These are phyloP conservation scores for Candida verbasci DNA, from an alignment of 805 yeast genomes.

Conservation along the genomic window DNA sequence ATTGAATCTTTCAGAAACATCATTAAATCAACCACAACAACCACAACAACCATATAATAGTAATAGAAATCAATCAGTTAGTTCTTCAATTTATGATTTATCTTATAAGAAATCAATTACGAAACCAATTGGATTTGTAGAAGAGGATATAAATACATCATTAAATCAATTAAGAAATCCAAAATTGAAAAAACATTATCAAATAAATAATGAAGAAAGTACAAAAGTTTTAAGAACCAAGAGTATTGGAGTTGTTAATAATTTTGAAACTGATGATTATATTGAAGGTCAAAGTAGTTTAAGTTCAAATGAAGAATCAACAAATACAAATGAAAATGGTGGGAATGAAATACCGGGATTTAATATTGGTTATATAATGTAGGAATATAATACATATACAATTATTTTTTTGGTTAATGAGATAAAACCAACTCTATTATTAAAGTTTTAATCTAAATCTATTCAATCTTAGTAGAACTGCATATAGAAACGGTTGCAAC, in stretches of 20 bases:
- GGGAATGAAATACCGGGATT: constrained; percentile 11
- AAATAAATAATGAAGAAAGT: constrained; percentile 8
- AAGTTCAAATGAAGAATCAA: background rate
- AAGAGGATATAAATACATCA: constrained; percentile 15
- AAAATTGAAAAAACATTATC: constrained; percentile 24
- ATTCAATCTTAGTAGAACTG: too few species aligned
- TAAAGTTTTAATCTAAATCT: too few species aligned
- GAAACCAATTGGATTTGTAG: constrained; percentile 21
- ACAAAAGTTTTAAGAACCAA: constrained; percentile 9
- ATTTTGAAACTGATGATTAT: background rate
- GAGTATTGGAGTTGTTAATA: constrained; percentile 14
- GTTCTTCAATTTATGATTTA: constrained; percentile 19
- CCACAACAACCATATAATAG: constrained; percentile 5
- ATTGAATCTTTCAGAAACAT: constrained; percentile 21
- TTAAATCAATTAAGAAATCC: constrained; percentile 22
- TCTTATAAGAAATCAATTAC: constrained; percentile 8
- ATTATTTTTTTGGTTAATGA: too few species aligned
- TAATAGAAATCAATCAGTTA: constrained; percentile 21
- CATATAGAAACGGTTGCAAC: too few species aligned
- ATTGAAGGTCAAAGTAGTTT: background rate
- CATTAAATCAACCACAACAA: constrained; percentile 12
- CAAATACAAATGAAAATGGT: background rate
- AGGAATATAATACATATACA: too few species aligned
- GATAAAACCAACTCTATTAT: too few species aligned
- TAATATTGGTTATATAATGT: constrained; percentile 15